Conservation (phyloP, 192 early-diverging fungal genomes). For the Coemansia sp. region DNA sequence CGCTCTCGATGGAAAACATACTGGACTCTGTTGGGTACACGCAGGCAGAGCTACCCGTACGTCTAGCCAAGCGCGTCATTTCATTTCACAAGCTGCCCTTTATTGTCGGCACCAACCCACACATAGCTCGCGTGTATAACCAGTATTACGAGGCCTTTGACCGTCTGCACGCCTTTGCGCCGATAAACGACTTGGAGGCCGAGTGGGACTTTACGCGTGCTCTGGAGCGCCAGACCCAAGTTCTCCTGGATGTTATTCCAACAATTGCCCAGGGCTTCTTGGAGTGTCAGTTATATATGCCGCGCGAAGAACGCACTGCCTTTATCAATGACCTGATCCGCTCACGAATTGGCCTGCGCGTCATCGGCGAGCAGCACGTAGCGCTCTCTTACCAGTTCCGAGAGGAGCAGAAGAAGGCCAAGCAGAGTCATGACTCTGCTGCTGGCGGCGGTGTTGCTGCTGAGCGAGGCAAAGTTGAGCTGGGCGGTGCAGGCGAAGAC, state of each 20-base stretch:
- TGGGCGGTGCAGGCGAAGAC: slow-evolving; percentile 15
- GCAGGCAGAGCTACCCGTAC: slow-evolving; percentile 80
- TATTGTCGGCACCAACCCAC: slow-evolving; percentile 95
- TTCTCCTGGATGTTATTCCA: slow-evolving; percentile 86
- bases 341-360: slow-evolving; percentile 86
- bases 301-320: slow-evolving; percentile 58
- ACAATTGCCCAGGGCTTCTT: slow-evolving; percentile 87
- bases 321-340: slow-evolving; percentile 89
- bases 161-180: slow-evolving; percentile 63
- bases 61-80: slow-evolving; percentile 81
- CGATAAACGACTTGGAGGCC: slow-evolving; percentile 56
- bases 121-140: slow-evolving; percentile 79
- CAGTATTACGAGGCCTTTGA: slow-evolving; percentile 81
- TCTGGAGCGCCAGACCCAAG: slow-evolving; percentile 69
- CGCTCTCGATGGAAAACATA: slow-evolving; percentile 54
- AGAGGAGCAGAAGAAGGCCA: slow-evolving; percentile 15
- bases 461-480: background rate
- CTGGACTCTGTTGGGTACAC: slow-evolving; percentile 64
- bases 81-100: slow-evolving; percentile 89
- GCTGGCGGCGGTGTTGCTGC: background rate
- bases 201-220: slow-evolving; percentile 68
- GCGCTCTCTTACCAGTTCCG: slow-evolving; percentile 63
- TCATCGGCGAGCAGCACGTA: slow-evolving; percentile 91
- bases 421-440: background rate
- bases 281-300: slow-evolving; percentile 90